Conservation (phyloP, 768 basidiomycete genomes). For the Naganishia antarctica region DNA sequence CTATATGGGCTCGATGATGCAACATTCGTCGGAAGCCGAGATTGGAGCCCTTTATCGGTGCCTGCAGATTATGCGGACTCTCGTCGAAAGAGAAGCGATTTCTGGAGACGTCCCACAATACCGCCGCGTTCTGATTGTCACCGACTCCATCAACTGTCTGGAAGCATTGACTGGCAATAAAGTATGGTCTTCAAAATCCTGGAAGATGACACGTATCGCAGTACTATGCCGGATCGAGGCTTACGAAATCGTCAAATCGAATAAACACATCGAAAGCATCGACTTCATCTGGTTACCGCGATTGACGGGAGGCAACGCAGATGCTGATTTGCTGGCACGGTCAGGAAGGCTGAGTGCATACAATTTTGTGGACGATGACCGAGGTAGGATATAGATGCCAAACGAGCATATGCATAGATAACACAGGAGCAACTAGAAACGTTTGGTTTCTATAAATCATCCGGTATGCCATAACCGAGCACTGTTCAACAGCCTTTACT, state of each 20-base stretch:
- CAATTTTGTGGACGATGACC: constrained; percentile 5
- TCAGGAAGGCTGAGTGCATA: not conserved
- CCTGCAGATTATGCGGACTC: constrained; percentile 1
- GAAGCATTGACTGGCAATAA: not conserved
- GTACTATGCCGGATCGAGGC: not conserved
- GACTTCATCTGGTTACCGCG: constrained; percentile 13
- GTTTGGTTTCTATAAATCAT: too few species aligned
- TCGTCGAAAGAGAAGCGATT: not conserved
- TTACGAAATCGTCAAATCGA: not conserved
- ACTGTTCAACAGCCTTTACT: too few species aligned
- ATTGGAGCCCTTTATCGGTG: constrained; percentile 15
- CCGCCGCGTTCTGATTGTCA: not conserved
- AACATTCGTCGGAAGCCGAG: constrained; percentile 3
- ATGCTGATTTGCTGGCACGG: not conserved
- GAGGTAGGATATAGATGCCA: not conserved
- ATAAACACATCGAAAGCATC: not conserved
- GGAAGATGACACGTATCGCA: not conserved
- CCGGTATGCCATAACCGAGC: too few species aligned
- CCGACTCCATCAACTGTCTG: constrained; percentile 4
- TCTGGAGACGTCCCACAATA: not conserved
- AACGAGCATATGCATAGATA: too few species aligned
- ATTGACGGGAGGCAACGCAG: not conserved
- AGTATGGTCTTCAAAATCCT: not conserved
- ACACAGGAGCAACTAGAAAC: too few species aligned
- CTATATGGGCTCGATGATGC: constrained; percentile 22